Base-by-base conservation (phyloP, 2,329 filamentous ascomycete species). In the Beauveria varroae region DNA sequence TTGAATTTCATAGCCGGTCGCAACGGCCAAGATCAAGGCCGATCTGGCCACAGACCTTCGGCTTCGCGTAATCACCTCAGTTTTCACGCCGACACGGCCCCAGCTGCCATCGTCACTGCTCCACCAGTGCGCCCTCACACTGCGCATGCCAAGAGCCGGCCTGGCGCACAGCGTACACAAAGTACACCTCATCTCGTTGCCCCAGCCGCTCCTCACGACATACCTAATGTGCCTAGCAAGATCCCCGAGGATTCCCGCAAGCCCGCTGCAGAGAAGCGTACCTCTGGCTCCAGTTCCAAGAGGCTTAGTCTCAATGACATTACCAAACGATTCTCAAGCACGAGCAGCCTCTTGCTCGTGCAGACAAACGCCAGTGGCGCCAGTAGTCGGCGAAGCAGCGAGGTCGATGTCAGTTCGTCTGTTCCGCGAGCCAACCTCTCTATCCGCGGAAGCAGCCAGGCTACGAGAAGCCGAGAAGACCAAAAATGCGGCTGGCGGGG, bases 241-340 rank as follows among this genome's bases (percentile, higher is more conserved):
- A 65, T 66, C 9, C 76, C 78, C 50, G 75, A 79, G 47, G 65
- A 65, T 28, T 65, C 65, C 40, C 67, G 68, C 59, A 69, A 69
- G 58, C 63, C 71, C 50, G 68, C 67, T 60, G 68, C 69, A 53
- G 79, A 82, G 59, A 81, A 82, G 65, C 79, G 81, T 37, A 75
- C 77, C 53, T 86, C 83, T 30, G 75, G 74, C 46, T 81, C 79
- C 55, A 84, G 80, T 68, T 73, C 74, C 52, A 86, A 86, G 74
- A 78, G 82, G 63, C 77, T 85, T 60, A 85, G 81, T 73, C 85
- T 87, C 65, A 81, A 78, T 66, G 84, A 87, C 59, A 84, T 86
- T 64, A 81, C 82, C 52, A 84, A 82, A 69, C 76, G 82, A 64
- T 70, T 87, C 59, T 86, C 82, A 66, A 85, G 81, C 69, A 85